Conservation (phyloP, 169 alveolate species). For the Perkinsus olseni region DNA sequence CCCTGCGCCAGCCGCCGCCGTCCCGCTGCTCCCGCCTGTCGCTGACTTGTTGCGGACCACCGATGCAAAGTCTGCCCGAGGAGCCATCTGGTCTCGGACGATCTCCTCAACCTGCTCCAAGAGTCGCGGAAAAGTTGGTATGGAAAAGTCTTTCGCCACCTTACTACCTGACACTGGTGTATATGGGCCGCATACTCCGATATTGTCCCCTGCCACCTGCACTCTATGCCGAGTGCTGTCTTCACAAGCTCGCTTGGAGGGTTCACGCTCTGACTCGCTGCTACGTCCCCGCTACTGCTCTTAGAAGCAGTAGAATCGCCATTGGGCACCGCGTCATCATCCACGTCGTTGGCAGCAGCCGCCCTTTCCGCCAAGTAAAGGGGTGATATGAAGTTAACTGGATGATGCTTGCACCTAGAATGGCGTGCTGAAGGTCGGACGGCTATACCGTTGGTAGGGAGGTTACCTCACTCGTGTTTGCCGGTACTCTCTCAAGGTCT, state of each 20-base stretch:
- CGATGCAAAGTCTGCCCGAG: background rate
- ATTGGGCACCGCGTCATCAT: background rate
- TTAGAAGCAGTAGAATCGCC: background rate
- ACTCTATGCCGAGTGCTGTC: background rate
- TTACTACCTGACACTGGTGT: background rate
- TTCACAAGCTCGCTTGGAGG: background rate
- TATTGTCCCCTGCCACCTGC: background rate
- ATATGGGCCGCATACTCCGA: background rate
- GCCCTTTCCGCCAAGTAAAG: background rate
- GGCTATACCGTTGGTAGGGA: too few relatives aligned
- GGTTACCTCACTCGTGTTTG: background rate
- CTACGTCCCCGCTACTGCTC: background rate
- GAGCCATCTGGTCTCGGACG: background rate
- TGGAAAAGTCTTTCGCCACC: background rate
- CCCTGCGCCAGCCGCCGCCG: background rate
- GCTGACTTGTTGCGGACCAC: background rate
- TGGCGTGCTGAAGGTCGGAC: too few relatives aligned
- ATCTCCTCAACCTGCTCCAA: background rate
- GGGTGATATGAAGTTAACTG: background rate
- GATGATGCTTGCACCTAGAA: background rate
- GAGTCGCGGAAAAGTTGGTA: too few relatives aligned
- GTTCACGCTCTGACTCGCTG: background rate
- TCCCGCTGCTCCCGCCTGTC: background rate
- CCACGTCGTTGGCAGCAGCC: background rate
- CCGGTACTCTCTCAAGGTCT: background rate